Evolutionary conservation across 192 early-diverging fungal species (phyloP), one percentile per base, ranked within the genome.

Genomic region (Podochytrium sp.): DNA sequence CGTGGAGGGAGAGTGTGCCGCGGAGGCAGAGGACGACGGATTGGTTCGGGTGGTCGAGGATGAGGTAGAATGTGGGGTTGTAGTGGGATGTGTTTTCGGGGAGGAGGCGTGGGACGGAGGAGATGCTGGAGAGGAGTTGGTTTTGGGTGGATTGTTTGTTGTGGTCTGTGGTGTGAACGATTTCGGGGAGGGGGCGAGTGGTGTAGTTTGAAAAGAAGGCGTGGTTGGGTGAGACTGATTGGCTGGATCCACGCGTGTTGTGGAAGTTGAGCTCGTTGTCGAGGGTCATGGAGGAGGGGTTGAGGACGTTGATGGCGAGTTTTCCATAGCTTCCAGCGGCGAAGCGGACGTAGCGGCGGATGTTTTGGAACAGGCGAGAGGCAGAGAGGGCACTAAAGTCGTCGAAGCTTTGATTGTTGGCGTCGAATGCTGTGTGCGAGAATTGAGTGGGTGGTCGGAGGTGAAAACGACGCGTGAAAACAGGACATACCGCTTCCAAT

Each of bases 1-100:
- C 96, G 0, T 90, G 91, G 40, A 96, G 83, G 0, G 92, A 92
- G 16, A 95, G 81, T 0, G 96, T 97, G 18, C 96, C 96, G 1
- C 96, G 90, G 72, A 94, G 91, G 2, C 93, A 91, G 23, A 97
- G 71, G 0, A 97, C 90, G 1, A 97, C 82, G 12, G 91, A 78
- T 55, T 89, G 78, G 0, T 91, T 84, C 1, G 83, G 79, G 65
- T 96, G 96, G 74, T 97, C 96, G 12, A 93, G 87, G 33, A 91
- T 88, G 42, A 97, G 87, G 76, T 92, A 95, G 71, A 82, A 88
- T 12, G 77, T 79, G 18, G 84, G 84, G 29, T 78, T 73, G 76
- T 86, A 86, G 20, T 59, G 52, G 37, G 29, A 53, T 10, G 32
- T 65, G 42, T 61, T 64, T 33, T 35, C 60, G 20, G 60, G 72